Evolutionary conservation across 2,329 filamentous ascomycete genomes (phyloP), one percentile per base, ranked within the genome.

Genomic region (Nemania diffusa): DNA sequence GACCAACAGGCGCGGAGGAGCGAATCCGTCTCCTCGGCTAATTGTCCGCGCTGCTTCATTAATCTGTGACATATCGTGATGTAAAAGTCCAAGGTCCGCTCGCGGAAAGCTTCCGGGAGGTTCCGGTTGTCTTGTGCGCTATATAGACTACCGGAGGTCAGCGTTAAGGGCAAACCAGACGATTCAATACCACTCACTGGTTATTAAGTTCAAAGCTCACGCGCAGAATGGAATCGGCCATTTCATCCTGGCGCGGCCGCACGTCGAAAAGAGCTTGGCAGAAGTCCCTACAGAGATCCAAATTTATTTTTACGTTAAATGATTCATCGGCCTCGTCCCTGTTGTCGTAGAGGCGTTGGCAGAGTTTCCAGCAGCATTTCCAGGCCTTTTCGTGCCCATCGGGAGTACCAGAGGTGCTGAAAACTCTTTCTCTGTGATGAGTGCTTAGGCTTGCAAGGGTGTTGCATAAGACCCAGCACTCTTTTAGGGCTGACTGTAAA

Each of bases 181-280:
- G n/a, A 52, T 3, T 7, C 1, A 27, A 6, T 32, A 22, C 6
- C 8, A 78, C 86, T 77, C 75, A 89, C 87, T 98, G 94, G 74
- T 97, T 97, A 80, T 97, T 97, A 26, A 97, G 84, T 80, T 97
- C 95, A 77, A 97, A 97, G 81, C 93, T 97, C 71, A 97, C 94
- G 55, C 95, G 87, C 53, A 98, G 81, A 15, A 97, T 91, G 0
- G 94, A 97, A 78, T 98, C 95, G 0, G 91, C 88, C 1, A 88
- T 82, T 74, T 96, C 93, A 69, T 97, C 91, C 58, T 91, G 89
- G 70, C 90, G 90, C 67, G 91, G 87, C 44, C 94, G 87, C 20
- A 95, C 90, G 75, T 97, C 94, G 74, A 97, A 98, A 11, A 97
- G 83, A 0, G 93, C 88, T 79, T 97, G 94, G 74, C 94, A 97